Evolutionary conservation across 1,284 basidiomycete species (phyloP), one percentile per base, ranked within the genome.

Genomic region (Fomitopsis pinicola): DNA sequence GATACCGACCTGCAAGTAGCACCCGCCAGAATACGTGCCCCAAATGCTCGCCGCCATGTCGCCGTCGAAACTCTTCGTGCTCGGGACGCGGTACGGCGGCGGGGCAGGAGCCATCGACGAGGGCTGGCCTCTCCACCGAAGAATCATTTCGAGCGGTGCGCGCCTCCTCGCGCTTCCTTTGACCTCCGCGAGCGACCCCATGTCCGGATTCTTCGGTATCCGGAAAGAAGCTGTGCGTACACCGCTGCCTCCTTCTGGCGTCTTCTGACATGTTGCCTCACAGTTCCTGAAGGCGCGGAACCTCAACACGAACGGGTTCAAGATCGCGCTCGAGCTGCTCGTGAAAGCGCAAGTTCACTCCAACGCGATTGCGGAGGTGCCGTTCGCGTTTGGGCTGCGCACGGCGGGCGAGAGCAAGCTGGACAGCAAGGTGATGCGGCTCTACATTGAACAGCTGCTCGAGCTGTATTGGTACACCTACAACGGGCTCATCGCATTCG

Each of bases 121-220:
- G 55, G 74, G 75, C 64, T 80, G 79, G 79, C 79, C 79, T 0
- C 60, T 79, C 12, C 76, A 80, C 68, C 72, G 78, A 15, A 72
- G 76, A 15, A 68, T 81, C 63, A 79, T 81, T 65, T 76, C 74
- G 0, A 71, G 72, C 59, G 78, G 78, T n/a, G 78, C 78, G 7
- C 68, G 78, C n/a, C 63, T 76, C 59, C 71, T 80, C 42, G 77
- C 79, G 0, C 65, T 74, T 2, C 78, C 78, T 0, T 68, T 80
- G 42, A 79, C 78, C 1, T 65, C 69, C 57, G 77, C 76, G 1
- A 75, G 73, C 64, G 78, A 81, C 63, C 78, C 78, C 15, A 80
- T 80, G 78, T 73, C 74, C 2, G 79, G 78, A 3, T 80, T 80
- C 73, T 80, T 80, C 62, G 79, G 76, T 30, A 73, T 81, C 58